A percentile compares a stretch with the other conserved stretches of the same genome.
These are phyloP conservation scores for Circinella umbellata DNA, from an alignment of 371 early-diverging fungal species.

Conservation along the genomic window DNA sequence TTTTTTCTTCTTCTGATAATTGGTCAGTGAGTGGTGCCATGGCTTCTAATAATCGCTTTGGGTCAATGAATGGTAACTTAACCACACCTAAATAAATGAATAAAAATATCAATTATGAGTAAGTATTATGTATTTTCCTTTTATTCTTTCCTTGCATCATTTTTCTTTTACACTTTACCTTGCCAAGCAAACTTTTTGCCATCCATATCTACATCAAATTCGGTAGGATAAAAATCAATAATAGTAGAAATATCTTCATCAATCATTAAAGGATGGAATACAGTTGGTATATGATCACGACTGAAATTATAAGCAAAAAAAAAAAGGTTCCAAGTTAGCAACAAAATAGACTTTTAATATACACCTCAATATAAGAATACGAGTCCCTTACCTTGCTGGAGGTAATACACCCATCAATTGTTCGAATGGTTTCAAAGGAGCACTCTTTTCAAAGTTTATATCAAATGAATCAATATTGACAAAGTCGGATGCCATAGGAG, in stretches of 20 bases:
- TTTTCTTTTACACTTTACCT: slow-evolving; percentile 47
- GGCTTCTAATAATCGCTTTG: slow-evolving; percentile 78
- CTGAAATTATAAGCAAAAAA: slow-evolving; percentile 27
- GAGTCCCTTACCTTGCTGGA: slow-evolving; percentile 61
- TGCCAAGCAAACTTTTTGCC: slow-evolving; percentile 99
- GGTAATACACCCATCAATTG: slow-evolving; percentile 99
- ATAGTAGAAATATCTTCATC: slow-evolving; percentile 81
- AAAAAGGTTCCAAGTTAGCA: not conserved
- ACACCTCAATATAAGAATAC: no score
- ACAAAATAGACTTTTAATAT: not conserved
- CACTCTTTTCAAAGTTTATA: slow-evolving; percentile 79
- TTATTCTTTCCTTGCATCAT: no score
- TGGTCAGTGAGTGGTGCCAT: slow-evolving; percentile 71
- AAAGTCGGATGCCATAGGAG: slow-evolving; percentile 96
- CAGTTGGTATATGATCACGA: slow-evolving; percentile 80
- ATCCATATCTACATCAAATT: slow-evolving; percentile 95
- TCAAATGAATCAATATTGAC: slow-evolving; percentile 75
- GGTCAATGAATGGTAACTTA: slow-evolving; percentile 93
- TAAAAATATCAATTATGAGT: slow-evolving; percentile 2
- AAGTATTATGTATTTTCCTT: slow-evolving; percentile 3
- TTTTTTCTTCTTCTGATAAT: slow-evolving; percentile 78
- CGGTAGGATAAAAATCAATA: slow-evolving; percentile 92
- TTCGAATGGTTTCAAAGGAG: slow-evolving; percentile 94
- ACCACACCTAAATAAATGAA: slow-evolving; percentile 69
- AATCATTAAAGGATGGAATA: slow-evolving; percentile 86